phyloP scores from a whole-genome alignment of 441 rosid species.

The Corymbia calophylla region DNA sequence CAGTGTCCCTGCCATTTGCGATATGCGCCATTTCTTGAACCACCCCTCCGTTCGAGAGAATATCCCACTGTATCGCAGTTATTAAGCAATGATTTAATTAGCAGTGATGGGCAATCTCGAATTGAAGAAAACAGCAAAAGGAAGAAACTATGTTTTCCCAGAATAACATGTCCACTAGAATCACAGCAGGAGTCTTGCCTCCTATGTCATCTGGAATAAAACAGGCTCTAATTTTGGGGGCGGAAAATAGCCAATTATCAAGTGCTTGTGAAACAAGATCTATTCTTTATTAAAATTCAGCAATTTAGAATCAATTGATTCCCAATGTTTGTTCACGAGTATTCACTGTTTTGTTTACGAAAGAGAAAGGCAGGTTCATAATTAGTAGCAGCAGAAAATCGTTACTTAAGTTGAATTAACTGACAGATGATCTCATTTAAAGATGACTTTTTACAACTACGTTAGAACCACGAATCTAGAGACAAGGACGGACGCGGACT shows the following conservation, averaged over 20 bases:
- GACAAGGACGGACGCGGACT: background rate
- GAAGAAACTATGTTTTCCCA: background rate
- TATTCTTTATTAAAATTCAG: background rate
- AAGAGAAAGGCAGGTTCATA: background rate
- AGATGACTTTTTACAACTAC: background rate
- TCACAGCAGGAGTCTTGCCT: background rate
- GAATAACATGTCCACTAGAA: background rate
- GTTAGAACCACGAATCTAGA: background rate
- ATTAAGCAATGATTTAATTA: background rate
- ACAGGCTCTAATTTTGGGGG: background rate
- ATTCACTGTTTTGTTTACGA: background rate
- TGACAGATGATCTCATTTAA: background rate
- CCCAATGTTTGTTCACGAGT: background rate
- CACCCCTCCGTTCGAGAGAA: constrained; percentile 55
- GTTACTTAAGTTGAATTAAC: background rate
- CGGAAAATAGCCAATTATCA: background rate
- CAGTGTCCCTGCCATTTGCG: constrained; percentile 68
- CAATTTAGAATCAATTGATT: background rate
- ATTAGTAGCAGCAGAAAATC: background rate
- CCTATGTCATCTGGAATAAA: background rate
- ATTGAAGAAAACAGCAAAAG: background rate
- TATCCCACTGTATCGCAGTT: constrained; percentile 69
- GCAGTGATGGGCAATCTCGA: background rate
- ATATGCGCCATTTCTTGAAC: constrained; percentile 75
- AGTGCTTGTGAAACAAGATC: background rate